A percentile compares a stretch with the other conserved stretches of the same genome.
Conservation (phyloP, 805 yeast species). For the Komagataella populi region DNA sequence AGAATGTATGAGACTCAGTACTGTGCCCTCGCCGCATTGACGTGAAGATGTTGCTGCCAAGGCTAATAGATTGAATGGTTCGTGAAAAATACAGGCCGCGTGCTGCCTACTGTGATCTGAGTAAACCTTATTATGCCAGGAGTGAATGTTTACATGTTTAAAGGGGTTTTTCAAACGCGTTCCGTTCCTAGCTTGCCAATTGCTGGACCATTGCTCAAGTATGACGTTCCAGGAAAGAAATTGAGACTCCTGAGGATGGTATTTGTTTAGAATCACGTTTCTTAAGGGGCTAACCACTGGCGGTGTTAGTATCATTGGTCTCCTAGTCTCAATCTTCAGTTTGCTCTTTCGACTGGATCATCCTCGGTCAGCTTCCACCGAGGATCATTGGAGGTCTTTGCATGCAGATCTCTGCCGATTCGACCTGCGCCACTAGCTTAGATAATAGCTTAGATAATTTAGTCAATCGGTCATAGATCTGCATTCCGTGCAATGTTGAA, state of each 20-base stretch:
- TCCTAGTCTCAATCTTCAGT: neutral
- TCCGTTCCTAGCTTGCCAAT: neutral
- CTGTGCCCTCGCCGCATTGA: neutral
- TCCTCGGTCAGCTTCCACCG: no score
- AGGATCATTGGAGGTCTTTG: no score
- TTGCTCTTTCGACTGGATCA: neutral
- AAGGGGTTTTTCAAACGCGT: neutral
- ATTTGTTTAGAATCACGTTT: neutral
- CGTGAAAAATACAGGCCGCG: neutral
- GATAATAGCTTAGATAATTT: no score
- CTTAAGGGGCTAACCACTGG: neutral
- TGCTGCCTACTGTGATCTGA: no score
- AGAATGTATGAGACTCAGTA: neutral
- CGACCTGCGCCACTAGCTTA: no score
- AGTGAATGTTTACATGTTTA: neutral
- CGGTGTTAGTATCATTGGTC: neutral
- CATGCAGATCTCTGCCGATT: no score
- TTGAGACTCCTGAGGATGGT: neutral
- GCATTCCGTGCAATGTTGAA: no score
- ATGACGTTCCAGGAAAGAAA: neutral
- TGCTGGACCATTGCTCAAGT: neutral
- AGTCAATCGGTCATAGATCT: no score
- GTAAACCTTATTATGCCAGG: neutral
- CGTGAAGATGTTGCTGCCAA: neutral
- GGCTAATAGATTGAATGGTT: neutral